Conservation (phyloP, 768 basidiomycete genomes). For the Paxillus ammoniavirescens region DNA sequence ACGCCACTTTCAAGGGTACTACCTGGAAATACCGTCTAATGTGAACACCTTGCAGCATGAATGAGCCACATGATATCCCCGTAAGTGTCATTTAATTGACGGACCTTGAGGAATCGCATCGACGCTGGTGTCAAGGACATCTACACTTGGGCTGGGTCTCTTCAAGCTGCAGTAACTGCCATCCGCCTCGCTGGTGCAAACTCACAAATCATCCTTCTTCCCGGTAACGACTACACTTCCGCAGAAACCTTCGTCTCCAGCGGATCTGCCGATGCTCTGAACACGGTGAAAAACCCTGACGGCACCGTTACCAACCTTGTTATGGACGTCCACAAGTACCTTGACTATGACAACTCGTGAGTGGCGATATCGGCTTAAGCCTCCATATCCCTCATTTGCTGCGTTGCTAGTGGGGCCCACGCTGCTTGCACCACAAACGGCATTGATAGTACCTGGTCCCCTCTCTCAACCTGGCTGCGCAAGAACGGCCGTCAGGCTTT, state of each 20-base stretch:
- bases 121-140: conserved; percentile 19
- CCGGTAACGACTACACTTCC: conserved; percentile 58
- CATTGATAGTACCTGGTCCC: conserved; percentile 44
- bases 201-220: conserved; percentile 54
- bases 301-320: conserved; percentile 45
- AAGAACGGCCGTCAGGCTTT: conserved; percentile 51
- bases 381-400: no score
- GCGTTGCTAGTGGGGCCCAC: conserved; percentile 33
- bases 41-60: conserved; percentile 41
- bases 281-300: conserved; percentile 44
- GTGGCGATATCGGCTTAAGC: conserved; percentile 8
- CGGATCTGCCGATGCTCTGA: conserved; percentile 49
- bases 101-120: no score
- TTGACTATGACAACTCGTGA: conserved; percentile 52
- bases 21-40: no score
- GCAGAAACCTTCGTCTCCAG: conserved; percentile 50
- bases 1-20: not conserved
- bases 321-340: conserved; percentile 65
- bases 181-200: conserved; percentile 53
- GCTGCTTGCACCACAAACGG: conserved; percentile 54
- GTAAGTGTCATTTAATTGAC: no score
- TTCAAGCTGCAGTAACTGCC: conserved; percentile 61
- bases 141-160: conserved; percentile 43
- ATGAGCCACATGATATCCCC: conserved; percentile 54
- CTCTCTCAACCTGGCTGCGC: conserved; percentile 50